phyloP scores from a whole-genome alignment of 345 rosid genomes.

The Citrus unshiu region DNA sequence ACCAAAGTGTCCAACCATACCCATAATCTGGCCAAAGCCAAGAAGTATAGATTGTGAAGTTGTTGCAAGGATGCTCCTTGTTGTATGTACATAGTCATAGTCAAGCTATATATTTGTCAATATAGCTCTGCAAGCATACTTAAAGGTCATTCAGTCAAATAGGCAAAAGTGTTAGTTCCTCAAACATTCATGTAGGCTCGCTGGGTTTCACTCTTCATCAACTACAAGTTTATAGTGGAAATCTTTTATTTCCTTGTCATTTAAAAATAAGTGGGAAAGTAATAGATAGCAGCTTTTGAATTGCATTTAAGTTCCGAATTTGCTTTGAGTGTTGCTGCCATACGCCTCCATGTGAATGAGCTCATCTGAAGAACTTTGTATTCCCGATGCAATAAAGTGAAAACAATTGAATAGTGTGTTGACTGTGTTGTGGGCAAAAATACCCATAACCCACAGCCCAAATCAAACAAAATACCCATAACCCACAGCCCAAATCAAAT shows the following conservation, averaged over 20 bases:
- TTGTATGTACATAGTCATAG: conserved; percentile 15
- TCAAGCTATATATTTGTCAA: conserved; percentile 14
- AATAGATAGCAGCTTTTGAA: conserved; percentile 8
- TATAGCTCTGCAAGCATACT: conserved; percentile 14
- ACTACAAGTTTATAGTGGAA: conserved; percentile 8
- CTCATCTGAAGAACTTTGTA: background rate
- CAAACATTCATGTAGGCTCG: conserved; percentile 17
- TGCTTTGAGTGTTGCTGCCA: background rate
- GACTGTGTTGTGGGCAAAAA: background rate
- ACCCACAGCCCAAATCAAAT: background rate
- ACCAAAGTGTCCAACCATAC: background rate
- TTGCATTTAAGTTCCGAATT: background rate
- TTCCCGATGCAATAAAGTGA: background rate
- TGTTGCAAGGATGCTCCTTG: background rate
- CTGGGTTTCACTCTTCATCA: conserved; percentile 12
- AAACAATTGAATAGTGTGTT: background rate
- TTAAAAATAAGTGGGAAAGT: conserved; percentile 15
- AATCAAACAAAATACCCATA: background rate
- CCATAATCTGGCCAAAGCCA: conserved; percentile 18
- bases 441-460: background rate
- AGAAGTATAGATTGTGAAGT: conserved; percentile 13
- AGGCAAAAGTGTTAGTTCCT: conserved; percentile 9
- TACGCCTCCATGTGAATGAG: too few relatives aligned
- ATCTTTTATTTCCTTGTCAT: conserved; percentile 1
- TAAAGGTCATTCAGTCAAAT: background rate